Base-by-base conservation (phyloP, 2,329 filamentous ascomycete species). In the Alternaria novae-zelandiae region DNA sequence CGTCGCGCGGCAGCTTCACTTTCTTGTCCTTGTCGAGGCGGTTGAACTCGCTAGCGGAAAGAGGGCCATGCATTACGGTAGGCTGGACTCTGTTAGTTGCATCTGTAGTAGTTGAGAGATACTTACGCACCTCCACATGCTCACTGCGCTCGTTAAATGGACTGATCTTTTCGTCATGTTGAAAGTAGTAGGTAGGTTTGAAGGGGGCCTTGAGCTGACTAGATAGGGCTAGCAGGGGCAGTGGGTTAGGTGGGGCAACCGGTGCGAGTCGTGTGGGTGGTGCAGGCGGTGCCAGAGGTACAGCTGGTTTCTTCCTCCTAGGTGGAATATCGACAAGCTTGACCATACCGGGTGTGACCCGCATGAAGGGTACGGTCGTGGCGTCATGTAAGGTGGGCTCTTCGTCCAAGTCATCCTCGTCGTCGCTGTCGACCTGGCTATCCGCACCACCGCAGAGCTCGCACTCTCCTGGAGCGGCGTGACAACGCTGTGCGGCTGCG, bases 291-390 rank as follows among this genome's bases (percentile, higher is more conserved):
- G 12, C 41, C 15, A 47, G 28, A 3, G 53, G 13, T 4, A 25
- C 23, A 2, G 25, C 44, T 44, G 53, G 26, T 20, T 57, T 63
- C 30, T 65, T 64, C 58, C 62, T 70, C 23, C 43, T 66, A 1
- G 71, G 53, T 6, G 64, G 61, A 28, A 73, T 70, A 15, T 74
- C 64, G 6, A 76, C 63, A 20, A 71, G 49, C 59, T 70, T 74
- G 44, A 72, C 68, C 59, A 63, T 65, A 7, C 69, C 70, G 1
- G 70, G 61, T 4, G 60, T 63, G 9, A 73, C 32, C 13, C 57
- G 55, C 6, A 55, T 71, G 44, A 67, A 59, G 0, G 62, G 54
- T 49, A 69, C 61, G 13, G 56, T 12, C 17, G 63, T 60, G 13
- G 68, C 73, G 20, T 56, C 54, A 15, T 68, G 63, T 6, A 71